Conservation (phyloP, 805 yeast species). For the Metschnikowia matae region DNA sequence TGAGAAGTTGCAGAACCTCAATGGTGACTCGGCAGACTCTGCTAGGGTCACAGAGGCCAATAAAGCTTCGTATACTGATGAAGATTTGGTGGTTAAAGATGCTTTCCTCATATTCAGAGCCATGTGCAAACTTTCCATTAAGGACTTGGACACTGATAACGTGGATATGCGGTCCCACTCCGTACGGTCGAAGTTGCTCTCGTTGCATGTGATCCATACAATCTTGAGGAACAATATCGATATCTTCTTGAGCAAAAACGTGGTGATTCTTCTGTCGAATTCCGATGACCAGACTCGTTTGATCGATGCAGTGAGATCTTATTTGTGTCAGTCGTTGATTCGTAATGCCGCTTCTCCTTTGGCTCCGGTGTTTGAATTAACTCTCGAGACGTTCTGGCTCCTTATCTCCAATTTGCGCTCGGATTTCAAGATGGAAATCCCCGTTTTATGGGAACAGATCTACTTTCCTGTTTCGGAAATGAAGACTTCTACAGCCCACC, state of each 20-base stretch:
- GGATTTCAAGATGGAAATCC: conserved; percentile 88
- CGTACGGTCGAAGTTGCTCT: conserved; percentile 83
- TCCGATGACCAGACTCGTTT: conserved; percentile 56
- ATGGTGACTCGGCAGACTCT: conserved; percentile 48
- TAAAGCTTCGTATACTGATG: conserved; percentile 47
- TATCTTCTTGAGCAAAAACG: conserved; percentile 60
- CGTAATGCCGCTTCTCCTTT: conserved; percentile 90
- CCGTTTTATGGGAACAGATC: conserved; percentile 87
- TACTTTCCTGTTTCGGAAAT: conserved; percentile 92
- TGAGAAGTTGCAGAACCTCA: conserved; percentile 53
- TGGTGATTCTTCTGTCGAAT: conserved; percentile 47
- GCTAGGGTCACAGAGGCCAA: conserved; percentile 48
- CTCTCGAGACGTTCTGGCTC: conserved; percentile 91
- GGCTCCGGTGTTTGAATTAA: conserved; percentile 87
- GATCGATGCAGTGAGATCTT: conserved; percentile 78
- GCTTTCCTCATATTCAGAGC: conserved; percentile 92
- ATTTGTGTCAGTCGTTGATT: conserved; percentile 74
- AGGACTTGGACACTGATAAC: conserved; percentile 70
- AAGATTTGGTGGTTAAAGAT: conserved; percentile 75
- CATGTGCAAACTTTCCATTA: conserved; percentile 88
- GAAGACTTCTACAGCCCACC: conserved; percentile 88
- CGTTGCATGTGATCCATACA: conserved; percentile 83
- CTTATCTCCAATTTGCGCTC: conserved; percentile 76
- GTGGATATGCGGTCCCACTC: conserved; percentile 88
- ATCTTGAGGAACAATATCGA: conserved; percentile 82